Conservation (phyloP, 805 yeast species). For the Lachancea meyersii region DNA sequence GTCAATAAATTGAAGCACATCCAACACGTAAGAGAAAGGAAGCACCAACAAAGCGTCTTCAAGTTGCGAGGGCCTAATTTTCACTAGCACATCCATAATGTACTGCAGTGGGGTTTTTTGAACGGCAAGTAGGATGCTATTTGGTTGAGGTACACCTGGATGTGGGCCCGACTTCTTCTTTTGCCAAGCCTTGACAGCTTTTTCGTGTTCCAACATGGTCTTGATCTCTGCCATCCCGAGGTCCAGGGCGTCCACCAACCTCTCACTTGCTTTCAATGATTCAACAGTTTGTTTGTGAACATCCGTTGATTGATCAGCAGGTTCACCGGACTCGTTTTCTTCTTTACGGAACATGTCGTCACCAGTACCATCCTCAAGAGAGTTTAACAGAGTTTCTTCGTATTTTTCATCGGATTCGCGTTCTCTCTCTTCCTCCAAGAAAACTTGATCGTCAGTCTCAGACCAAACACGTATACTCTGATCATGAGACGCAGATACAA, state of each 20-base stretch:
- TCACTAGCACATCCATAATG: constrained; percentile 62
- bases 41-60: constrained; percentile 89
- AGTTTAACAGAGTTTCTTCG: constrained; percentile 69
- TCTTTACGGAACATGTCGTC: constrained; percentile 37
- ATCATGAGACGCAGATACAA: constrained; percentile 86
- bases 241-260: constrained; percentile 85
- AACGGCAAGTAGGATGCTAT: constrained; percentile 70
- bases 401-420: constrained; percentile 90
- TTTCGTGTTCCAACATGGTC: constrained; percentile 44
- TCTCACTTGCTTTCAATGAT: constrained; percentile 91
- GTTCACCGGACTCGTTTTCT: constrained; percentile 37
- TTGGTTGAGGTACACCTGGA: constrained; percentile 56
- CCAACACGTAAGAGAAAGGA: constrained; percentile 78
- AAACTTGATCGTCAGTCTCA: constrained; percentile 91
- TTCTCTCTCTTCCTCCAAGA: constrained; percentile 93
- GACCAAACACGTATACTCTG: constrained; percentile 91
- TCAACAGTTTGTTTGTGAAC: constrained; percentile 84
- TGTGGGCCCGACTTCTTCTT: constrained; percentile 39
- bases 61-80: constrained; percentile 75
- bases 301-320: constrained; percentile 48
- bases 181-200: constrained; percentile 37
- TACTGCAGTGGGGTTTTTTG: constrained; percentile 68
- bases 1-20: constrained; percentile 65
- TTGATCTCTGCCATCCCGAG: constrained; percentile 68
- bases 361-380: constrained; percentile 54